Evolutionary conservation across 176 grass and related monocot genomes (phyloP).

Genomic region (Musa troglodytarum): DNA sequence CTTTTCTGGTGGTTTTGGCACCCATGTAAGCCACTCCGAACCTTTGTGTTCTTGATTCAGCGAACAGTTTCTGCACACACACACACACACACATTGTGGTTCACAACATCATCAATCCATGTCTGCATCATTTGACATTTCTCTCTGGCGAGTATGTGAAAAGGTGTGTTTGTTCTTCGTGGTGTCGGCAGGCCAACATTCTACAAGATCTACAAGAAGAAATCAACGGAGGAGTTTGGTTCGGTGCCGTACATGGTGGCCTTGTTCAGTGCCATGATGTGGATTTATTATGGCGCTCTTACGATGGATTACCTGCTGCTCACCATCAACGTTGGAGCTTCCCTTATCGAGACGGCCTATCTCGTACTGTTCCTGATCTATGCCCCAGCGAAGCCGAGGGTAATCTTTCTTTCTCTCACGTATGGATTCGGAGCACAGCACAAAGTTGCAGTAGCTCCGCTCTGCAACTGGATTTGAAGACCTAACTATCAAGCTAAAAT

Average conservation of each 20-base stretch:
- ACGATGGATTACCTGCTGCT: conserved; percentile 52
- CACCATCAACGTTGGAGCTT: conserved; percentile 49
- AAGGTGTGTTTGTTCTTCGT: not conserved
- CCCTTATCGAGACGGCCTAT: conserved; percentile 53
- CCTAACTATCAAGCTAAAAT: too few species aligned
- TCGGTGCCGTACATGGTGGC: conserved; percentile 69
- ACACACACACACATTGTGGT: too few species aligned
- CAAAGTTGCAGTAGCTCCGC: too few species aligned
- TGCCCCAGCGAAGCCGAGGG: conserved; percentile 39
- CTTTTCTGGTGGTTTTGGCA: conserved; percentile 59
- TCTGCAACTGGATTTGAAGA: too few species aligned
- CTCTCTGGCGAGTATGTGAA: too few species aligned
- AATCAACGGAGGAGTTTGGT: conserved; percentile 68
- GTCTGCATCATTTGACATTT: too few species aligned
- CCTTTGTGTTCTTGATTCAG: not conserved
- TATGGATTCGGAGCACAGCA: too few species aligned
- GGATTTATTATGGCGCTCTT: conserved; percentile 70
- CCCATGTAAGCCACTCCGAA: conserved; percentile 43
- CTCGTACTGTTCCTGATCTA: conserved; percentile 57
- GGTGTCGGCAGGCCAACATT: conserved; percentile 52
- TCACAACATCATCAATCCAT: too few species aligned
- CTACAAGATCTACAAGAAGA: conserved; percentile 73
- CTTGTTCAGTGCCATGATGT: conserved; percentile 84
- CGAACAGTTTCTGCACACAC: too few species aligned
- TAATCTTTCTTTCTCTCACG: not conserved